Conservation (phyloP, 2,329 filamentous ascomycete species). For the Hypomyces rosellus region DNA sequence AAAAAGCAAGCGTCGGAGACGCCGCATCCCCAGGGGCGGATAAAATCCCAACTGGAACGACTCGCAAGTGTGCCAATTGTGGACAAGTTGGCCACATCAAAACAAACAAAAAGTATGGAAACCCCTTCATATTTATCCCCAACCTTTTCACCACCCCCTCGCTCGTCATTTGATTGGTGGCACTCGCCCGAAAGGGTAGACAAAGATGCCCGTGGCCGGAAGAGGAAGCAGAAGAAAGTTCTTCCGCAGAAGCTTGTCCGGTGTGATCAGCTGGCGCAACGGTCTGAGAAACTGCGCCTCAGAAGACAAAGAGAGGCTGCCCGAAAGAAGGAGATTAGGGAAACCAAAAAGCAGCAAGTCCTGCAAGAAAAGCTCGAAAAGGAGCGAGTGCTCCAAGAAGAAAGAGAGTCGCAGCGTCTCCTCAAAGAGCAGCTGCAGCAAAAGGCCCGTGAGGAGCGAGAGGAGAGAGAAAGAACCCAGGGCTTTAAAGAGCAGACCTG, state of each 20-base stretch:
- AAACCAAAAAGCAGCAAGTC: conserved; percentile 12
- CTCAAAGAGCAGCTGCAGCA: conserved; percentile 17
- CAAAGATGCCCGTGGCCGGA: conserved; percentile 9
- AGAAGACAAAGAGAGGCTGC: conserved; percentile 7
- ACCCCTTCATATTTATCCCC: conserved; percentile 17
- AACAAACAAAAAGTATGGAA: conserved; percentile 89
- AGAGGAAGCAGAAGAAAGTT: conserved; percentile 14
- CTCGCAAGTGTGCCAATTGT: conserved; percentile 94
- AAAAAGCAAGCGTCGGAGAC: conserved; percentile 37
- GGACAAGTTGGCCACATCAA: conserved; percentile 97
- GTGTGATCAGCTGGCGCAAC: conserved; percentile 17
- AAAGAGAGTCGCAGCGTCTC: conserved; percentile 13
- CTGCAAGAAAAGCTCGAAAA: conserved; percentile 16
- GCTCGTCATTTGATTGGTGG: conserved; percentile 29
- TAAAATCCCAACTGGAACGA: conserved; percentile 59
- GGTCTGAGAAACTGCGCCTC: conserved; percentile 8
- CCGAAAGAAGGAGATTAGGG: conserved; percentile 8
- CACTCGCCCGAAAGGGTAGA: conserved; percentile 12
- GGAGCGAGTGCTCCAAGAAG: conserved; percentile 10
- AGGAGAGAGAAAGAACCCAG: conserved; percentile 3
- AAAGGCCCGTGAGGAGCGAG: conserved; percentile 13
- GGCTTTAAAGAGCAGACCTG: conserved; percentile 7
- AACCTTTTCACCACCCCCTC: conserved; percentile 21
- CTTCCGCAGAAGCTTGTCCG: conserved; percentile 18
- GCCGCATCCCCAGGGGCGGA: conserved; percentile 44